Evolutionary conservation across 768 basidiomycete genomes (phyloP), one percentile per base, ranked within the genome.

Genomic region (Kwoniella newhampshirensis): DNA sequence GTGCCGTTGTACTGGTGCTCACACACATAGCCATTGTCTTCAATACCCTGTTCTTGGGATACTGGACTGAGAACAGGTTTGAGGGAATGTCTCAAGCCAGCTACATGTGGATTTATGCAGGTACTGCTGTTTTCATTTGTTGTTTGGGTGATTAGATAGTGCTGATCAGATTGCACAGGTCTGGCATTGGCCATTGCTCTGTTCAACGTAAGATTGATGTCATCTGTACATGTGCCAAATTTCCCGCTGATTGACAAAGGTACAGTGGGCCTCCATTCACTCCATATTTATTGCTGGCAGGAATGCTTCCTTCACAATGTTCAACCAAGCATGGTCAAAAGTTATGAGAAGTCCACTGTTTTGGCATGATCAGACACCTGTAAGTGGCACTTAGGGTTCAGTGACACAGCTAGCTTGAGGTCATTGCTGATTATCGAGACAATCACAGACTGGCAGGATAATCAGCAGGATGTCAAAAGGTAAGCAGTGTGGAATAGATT

Each of bases 31-130:
- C 83, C 18, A 77, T 79, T 68, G 86, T 88, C 28, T 83, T 81
- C 0, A 85, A 82, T 61, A 85, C 81, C 28, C 71, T 90, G 3
- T 84, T 86, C 77, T 80, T 90, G 18, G 87, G 87, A 0, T 87
- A 85, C 63, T 90, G 87, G 87, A 84, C 85, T 0, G 79, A 80
- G 0, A 56, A 78, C 17, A 81, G 77, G n/a, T 81, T 88, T 17
- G 57, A 63, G 4, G 81, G 82, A 1, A 86, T 87, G 67, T 69
- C 36, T 3, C 82, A 86, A 68, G 82, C 81, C 0, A 77, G 84
- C 30, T 90, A 90, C 71, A 89, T 90, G 82, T 86, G 70, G 0
- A 64, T 80, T 1, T 82, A 82, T 66, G 80, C 79, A 12, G 77
- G 75, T 25, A 26, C 45, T 62, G 52, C 12, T 35, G 27, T 39